Evolutionary conservation across 345 rosid species (phyloP), one percentile per base, ranked within the genome.

Genomic region (Euphorbia lathyris): DNA sequence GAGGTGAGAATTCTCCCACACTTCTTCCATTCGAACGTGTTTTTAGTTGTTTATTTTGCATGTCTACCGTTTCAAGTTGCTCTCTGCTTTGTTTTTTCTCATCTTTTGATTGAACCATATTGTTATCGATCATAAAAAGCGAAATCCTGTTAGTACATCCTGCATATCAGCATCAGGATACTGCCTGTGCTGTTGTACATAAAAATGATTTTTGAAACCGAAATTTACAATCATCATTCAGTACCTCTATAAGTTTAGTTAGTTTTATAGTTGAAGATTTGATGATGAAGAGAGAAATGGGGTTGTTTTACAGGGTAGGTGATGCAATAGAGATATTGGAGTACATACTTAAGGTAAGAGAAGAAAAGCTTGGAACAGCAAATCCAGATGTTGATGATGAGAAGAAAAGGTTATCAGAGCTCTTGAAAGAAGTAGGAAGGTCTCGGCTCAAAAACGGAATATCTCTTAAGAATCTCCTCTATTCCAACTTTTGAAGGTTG

Each of bases 1-100:
- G 61, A 92, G 98, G 99, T 92, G 55, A 40, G 58, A 74, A 14
- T 36, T 53, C 19, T 52, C 36, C 23, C 7, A 9, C 59, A 17
- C 36, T 30, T 42, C 17, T n/a, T 45, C 16, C 26, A 9, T n/a
- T n/a, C n/a, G n/a, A n/a, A n/a, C n/a, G n/a, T n/a, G 11, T 25
- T 20, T 61, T 19, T 34, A 38, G 25, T 26, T 67, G 23, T 20
- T 67, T 22, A 23, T 42, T 14, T 25, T 42, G 1, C 32, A 38
- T 23, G 20, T 53, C 12, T 40, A 3, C 50, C 23, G 38, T 45
- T 68, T 68, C 34, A 52, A 51, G 58, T 53, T 67, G 50, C 12
- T 53, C 17, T 30, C 9, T 67, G 3, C 45, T 22, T 34, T 34
- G 7, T 34, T 7, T 27, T 48, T 26, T 12, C 27, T 67, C 30